Conservation (phyloP, 805 yeast species). For the Pichia occidentalis region DNA sequence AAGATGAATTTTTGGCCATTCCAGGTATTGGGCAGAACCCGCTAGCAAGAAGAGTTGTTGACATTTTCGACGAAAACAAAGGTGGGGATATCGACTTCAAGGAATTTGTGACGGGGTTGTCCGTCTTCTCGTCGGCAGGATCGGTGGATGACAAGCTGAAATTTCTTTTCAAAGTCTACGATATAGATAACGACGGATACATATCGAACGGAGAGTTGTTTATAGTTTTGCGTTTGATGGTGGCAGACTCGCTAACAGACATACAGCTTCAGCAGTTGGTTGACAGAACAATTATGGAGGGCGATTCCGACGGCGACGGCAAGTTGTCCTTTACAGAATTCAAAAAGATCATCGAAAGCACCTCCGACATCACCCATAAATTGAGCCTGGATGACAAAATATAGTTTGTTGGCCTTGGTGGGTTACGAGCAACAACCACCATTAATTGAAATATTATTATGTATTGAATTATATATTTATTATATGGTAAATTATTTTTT, state of each 20-base stretch:
- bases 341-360: slow-evolving; percentile 52
- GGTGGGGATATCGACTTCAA: slow-evolving; percentile 93
- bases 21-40: slow-evolving; percentile 93
- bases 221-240: slow-evolving; percentile 93
- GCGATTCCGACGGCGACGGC: slow-evolving; percentile 84
- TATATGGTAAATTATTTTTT: too few species aligned
- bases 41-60: slow-evolving; percentile 81
- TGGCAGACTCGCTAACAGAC: slow-evolving; percentile 82
- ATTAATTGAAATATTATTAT: too few species aligned
- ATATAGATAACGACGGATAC: slow-evolving; percentile 90
- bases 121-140: slow-evolving; percentile 83
- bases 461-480: too few species aligned
- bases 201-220: slow-evolving; percentile 94
- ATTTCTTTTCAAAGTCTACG: slow-evolving; percentile 92
- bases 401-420: too few species aligned
- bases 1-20: slow-evolving; percentile 80
- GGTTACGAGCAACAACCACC: too few species aligned
- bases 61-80: slow-evolving; percentile 88
- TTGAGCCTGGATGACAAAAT: slow-evolving; percentile 26
- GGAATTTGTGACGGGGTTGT: slow-evolving; percentile 65
- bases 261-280: slow-evolving; percentile 91
- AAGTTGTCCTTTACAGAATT: slow-evolving; percentile 82
- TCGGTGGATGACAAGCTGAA: slow-evolving; percentile 71
- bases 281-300: slow-evolving; percentile 94
- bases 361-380: slow-evolving; percentile 30